These are phyloP conservation scores for Neotropicomus parvogracilis DNA, from an alignment of 1,284 basidiomycete species.

Conservation along the genomic window DNA sequence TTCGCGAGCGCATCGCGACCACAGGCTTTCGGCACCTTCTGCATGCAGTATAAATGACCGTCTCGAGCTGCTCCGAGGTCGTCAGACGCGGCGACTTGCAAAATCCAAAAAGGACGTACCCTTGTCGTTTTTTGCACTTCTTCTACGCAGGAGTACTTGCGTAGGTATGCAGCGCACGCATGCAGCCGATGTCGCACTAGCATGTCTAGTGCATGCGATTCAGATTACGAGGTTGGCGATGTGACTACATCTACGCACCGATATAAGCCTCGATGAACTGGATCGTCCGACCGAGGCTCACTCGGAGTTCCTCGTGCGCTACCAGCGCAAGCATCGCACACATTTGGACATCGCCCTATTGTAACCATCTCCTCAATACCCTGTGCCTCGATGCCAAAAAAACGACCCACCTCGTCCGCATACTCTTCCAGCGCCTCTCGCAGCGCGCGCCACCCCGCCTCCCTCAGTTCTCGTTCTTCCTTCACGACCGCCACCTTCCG, in stretches of 20 bases:
- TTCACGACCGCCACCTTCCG: conserved; percentile 43
- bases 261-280: conserved; percentile 68
- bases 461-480: conserved; percentile 51
- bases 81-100: neutral
- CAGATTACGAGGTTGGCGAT: neutral
- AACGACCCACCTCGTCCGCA: conserved; percentile 51
- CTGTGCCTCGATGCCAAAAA: neutral
- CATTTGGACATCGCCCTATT: conserved; percentile 71
- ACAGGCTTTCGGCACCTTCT: conserved; percentile 62
- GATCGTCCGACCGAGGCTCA: conserved; percentile 42
- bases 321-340: conserved; percentile 66
- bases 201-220: conserved; percentile 43
- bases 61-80: conserved; percentile 49
- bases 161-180: conserved; percentile 63
- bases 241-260: conserved; percentile 39
- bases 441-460: conserved; percentile 55
- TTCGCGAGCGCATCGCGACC: conserved; percentile 30
- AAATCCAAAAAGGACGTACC: conserved; percentile 35
- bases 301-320: conserved; percentile 51
- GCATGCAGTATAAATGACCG: conserved; percentile 64
- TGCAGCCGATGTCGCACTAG: conserved; percentile 58
- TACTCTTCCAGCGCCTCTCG: conserved; percentile 56
- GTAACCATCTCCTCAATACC: neutral
- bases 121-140: conserved; percentile 49
- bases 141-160: conserved; percentile 54